Evolutionary conservation across 169 alveolate species (phyloP), one percentile per base, ranked within the genome.

Genomic region (Eimeria falciformis): DNA sequence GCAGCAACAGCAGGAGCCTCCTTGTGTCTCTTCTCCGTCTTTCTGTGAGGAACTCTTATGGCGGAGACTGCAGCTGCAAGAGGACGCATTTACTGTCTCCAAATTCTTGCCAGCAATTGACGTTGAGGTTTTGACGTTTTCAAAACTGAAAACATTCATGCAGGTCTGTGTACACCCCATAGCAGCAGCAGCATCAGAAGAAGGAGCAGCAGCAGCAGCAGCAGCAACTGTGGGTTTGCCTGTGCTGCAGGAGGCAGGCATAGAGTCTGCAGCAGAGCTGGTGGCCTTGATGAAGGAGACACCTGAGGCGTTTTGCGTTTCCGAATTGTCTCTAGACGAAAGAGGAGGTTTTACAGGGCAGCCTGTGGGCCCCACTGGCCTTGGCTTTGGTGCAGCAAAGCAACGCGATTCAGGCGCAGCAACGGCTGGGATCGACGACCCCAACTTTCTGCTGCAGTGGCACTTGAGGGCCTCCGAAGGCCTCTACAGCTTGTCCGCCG

Each of bases 211-310:
- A 7, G 14, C 62, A 50, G 14, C 62, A 14, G n/a, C n/a, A n/a
- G n/a, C n/a, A n/a, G n/a, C n/a, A n/a, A n/a, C n/a, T 11, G 14
- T 50, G 7, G n/a, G 62, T 50, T 7, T 50, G 62, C 62, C 62
- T 50, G 62, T 50, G 62, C 62, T 50, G 62, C n/a, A n/a, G n/a
- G n/a, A n/a, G 62, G 62, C 62, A 50, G 62, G 62, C 7, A 50
- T 11, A 50, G 62, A 50, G 62, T 50, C 62, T 50, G 14, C 62
- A 50, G 62, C 7, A 7, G 62, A 50, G n/a, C 14, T 50, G 62
- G n/a, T 50, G n/a, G 7, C 62, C 14, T 14, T 11, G n/a, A 11
- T 50, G n/a, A 50, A 50, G 62, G 62, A 14, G 62, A 50, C 7
- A 7, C 7, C 62, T 50, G 62, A 14, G n/a, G 14, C 62, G 7